phyloP scores from a whole-genome alignment of 345 rosid species.

The Populus pruinosa region DNA sequence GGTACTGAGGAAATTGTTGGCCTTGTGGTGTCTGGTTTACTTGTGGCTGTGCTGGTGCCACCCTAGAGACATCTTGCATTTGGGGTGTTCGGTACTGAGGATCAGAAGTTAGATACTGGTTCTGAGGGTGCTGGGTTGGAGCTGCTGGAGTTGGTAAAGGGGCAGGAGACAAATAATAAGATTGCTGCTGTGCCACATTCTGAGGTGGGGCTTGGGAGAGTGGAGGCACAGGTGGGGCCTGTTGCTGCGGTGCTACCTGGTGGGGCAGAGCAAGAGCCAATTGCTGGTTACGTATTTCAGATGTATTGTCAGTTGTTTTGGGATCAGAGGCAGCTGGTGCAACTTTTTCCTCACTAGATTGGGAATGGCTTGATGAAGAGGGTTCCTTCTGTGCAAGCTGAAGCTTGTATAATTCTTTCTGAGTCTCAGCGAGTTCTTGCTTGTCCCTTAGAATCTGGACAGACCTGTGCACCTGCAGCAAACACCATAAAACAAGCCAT shows the following conservation, averaged over 20 bases:
- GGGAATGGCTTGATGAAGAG: slow-evolving; percentile 61
- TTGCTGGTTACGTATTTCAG: slow-evolving; percentile 72
- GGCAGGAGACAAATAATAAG: slow-evolving; percentile 63
- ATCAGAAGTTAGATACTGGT: slow-evolving; percentile 51
- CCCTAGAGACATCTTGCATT: slow-evolving; percentile 59
- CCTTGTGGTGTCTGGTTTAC: slow-evolving; percentile 37
- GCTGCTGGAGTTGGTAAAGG: slow-evolving; percentile 49
- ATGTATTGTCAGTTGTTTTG: slow-evolving; percentile 50
- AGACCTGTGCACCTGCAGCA: slow-evolving; percentile 87
- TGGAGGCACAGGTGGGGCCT: slow-evolving; percentile 35
- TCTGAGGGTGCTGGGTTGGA: slow-evolving; percentile 49
- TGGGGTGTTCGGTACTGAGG: slow-evolving; percentile 66
- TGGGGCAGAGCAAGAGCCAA: slow-evolving; percentile 89
- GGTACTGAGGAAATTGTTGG: slow-evolving; percentile 65
- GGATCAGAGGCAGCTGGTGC: slow-evolving; percentile 56
- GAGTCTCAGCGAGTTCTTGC: slow-evolving; percentile 94
- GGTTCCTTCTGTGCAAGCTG: slow-evolving; percentile 88
- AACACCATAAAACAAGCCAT: slow-evolving; percentile 7
- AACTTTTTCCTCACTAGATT: slow-evolving; percentile 64
- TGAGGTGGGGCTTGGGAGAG: slow-evolving; percentile 49
- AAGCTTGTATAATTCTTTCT: slow-evolving; percentile 88
- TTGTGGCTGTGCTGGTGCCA: slow-evolving; percentile 56
- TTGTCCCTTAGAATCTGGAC: slow-evolving; percentile 96
- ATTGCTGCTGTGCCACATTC: slow-evolving; percentile 56
- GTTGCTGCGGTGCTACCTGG: slow-evolving; percentile 74